phyloP scores from a whole-genome alignment of 2,329 filamentous ascomycete genomes.

The Daldinia sp. region DNA sequence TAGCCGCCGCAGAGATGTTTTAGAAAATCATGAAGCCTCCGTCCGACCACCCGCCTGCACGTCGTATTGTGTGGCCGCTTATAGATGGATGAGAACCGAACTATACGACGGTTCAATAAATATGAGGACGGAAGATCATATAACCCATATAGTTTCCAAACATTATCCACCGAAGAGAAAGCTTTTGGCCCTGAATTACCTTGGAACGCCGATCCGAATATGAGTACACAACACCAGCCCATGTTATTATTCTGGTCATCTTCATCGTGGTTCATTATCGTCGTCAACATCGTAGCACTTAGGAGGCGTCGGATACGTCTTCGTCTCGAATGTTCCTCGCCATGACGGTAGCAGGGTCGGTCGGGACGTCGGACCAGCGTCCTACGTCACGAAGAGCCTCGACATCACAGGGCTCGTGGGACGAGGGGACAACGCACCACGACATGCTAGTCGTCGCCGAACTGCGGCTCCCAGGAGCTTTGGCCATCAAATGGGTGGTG shows the following conservation, averaged over 20 bases:
- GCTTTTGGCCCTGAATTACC: not conserved
- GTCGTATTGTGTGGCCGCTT: conserved; percentile 7
- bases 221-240: not conserved
- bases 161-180: conserved; percentile 2
- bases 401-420: conserved; percentile 3
- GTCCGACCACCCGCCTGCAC: conserved; percentile 9
- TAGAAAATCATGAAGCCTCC: not conserved
- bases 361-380: conserved; percentile 23
- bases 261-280: not conserved
- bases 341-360: conserved; percentile 7
- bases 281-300: not conserved
- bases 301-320: conserved; percentile 14
- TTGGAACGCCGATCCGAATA: conserved; percentile 9
- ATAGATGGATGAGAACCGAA: not conserved
- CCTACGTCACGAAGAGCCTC: conserved; percentile 27
- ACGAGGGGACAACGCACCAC: conserved; percentile 12
- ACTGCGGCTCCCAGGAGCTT: conserved; percentile 9
- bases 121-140: not conserved
- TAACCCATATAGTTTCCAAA: not conserved
- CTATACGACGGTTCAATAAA: not conserved
- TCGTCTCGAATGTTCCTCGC: conserved; percentile 31
- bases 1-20: not conserved
- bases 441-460: conserved; percentile 30
- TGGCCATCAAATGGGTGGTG: conserved; percentile 23
- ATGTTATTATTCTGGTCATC: not conserved